Base-by-base conservation (phyloP, 768 basidiomycete species). In the Leucosporidium yakuticum region DNA sequence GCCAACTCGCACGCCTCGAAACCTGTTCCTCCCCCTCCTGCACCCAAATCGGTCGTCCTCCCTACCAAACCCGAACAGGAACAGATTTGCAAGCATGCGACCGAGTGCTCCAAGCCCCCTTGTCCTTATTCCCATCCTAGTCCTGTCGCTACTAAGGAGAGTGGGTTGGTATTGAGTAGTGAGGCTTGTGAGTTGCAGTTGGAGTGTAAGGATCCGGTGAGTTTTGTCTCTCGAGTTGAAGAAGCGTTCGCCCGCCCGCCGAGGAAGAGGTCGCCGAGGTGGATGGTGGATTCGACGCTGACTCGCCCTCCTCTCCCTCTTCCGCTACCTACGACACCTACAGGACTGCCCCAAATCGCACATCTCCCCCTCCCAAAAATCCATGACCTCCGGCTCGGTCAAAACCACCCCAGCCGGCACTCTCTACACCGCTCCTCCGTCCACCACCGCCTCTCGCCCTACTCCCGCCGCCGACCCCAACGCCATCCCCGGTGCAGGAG, bases 91-190 rank as follows among this genome's bases (percentile, higher is more conserved):
- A 96, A 96, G 80, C 98, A 89, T 72, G 86, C 84, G 17, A 82
- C 88, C 29, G 95, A 93, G 73, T 99, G 96, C 79, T 88, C 88
- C 59, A 95, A 97, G 78, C 83, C 88, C 0, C 83, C 87, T 56
- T 99, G 96, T 78, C 83, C 88, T 23, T 98, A 86, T 78, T 91
- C 91, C 14, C 96, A 99, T 78, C 94, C 96, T 7, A 92, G 90
- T 14, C 96, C 96, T n/a, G 91, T 93, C 4, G 94, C 96, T 9
- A 96, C 95, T 23, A 83, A 88, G 39, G 92, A 95, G 80, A 93
- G 89, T 74, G 96, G 94, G 14, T 84, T 99, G 70, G 96, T 98
- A 2, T 82, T 99, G 64, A 95, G 90, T 74, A 92, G 90, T 65
- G 95, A 98, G 65, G 82, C 91, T 25, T 99, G 96, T 78, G 90